Conservation (phyloP, 805 yeast species). For the Yamadazyma takamatsuzukensis region DNA sequence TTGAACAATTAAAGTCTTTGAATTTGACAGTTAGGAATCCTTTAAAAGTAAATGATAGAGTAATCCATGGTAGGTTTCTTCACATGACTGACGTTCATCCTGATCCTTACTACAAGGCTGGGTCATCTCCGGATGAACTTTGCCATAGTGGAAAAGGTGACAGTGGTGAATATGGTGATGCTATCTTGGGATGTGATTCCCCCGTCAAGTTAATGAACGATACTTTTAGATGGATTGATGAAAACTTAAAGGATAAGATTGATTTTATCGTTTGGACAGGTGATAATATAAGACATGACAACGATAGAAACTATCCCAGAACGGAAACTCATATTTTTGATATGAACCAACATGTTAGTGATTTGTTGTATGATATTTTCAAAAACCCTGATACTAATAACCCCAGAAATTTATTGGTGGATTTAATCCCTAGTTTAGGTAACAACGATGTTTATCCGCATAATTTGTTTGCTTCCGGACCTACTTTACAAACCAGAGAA, state of each 20-base stretch:
- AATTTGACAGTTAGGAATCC: conserved; percentile 35
- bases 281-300: conserved; percentile 82
- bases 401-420: conserved; percentile 42
- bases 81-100: conserved; percentile 89
- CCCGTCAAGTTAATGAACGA: conserved; percentile 58
- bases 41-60: conserved; percentile 22
- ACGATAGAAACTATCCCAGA: conserved; percentile 71
- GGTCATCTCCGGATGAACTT: conserved; percentile 39
- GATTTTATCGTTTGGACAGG: conserved; percentile 93
- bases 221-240: conserved; percentile 65
- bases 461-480: conserved; percentile 80
- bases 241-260: conserved; percentile 65
- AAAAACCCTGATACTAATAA: conserved; percentile 42
- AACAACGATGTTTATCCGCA: conserved; percentile 90
- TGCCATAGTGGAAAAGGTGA: conserved; percentile 59
- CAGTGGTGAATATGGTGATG: conserved; percentile 72
- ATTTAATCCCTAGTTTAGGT: conserved; percentile 70
- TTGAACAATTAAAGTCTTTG: conserved; percentile 4
- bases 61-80: conserved; percentile 71
- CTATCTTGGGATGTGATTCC: conserved; percentile 73
- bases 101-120: conserved; percentile 59
- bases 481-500: conserved; percentile 83
- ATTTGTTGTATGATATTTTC: conserved; percentile 50
- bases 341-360: conserved; percentile 58
- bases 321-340: conserved; percentile 68